Evolutionary conservation across 768 basidiomycete species (phyloP).

Genomic region (Naganishia onofrii): DNA sequence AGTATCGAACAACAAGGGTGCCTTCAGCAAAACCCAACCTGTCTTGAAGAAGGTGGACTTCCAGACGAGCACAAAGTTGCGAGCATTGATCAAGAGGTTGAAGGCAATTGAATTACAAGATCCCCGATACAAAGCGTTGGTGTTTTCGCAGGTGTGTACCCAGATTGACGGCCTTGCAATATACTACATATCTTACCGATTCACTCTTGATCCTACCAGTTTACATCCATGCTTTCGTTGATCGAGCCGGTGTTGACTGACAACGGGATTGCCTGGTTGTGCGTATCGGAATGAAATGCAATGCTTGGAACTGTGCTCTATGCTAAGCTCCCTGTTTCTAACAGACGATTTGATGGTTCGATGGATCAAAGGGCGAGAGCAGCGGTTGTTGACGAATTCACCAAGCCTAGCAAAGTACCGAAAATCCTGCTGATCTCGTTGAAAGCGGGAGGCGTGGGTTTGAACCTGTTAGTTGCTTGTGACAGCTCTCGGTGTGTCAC

Average conservation of each 20-base stretch:
- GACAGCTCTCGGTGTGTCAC: neutral
- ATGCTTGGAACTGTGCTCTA: too few species aligned
- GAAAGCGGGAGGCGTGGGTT: conserved; percentile 80
- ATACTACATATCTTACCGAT: neutral
- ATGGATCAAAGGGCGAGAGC: conserved; percentile 82
- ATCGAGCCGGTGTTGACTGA: conserved; percentile 48
- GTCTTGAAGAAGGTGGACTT: conserved; percentile 74
- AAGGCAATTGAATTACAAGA: conserved; percentile 61
- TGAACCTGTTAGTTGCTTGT: conserved; percentile 61
- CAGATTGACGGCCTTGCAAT: neutral
- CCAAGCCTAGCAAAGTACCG: conserved; percentile 64
- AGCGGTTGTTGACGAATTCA: conserved; percentile 74
- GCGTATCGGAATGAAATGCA: conserved; percentile 16
- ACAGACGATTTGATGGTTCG: conserved; percentile 77
- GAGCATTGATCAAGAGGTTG: conserved; percentile 73
- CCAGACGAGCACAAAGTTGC: conserved; percentile 83
- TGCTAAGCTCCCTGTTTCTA: neutral
- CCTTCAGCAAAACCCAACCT: conserved; percentile 40
- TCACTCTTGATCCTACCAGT: conserved; percentile 3
- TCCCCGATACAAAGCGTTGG: conserved; percentile 62
- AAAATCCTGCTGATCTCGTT: conserved; percentile 59
- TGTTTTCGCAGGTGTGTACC: conserved; percentile 50
- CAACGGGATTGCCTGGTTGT: conserved; percentile 46
- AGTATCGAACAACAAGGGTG: conserved; percentile 39
- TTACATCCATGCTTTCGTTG: conserved; percentile 40